Percentiles rank a stretch among this genome's conserved stretches.
Evolutionary conservation across 768 basidiomycete genomes (phyloP).

Genomic region (Leccinum boreale): DNA sequence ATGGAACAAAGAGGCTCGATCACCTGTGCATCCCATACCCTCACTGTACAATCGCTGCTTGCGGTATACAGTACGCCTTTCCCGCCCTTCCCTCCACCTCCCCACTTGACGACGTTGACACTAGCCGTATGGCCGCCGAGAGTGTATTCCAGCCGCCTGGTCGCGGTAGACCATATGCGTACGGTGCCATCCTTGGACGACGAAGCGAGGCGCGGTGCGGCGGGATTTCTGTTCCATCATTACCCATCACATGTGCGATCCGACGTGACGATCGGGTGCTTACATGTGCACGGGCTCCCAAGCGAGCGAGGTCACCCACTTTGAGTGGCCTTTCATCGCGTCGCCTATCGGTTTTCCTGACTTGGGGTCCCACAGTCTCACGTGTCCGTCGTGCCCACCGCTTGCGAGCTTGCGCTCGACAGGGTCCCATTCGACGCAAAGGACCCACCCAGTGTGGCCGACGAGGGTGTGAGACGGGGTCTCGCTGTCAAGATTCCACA

Average conservation of each 20-base stretch:
- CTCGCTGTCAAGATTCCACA: conserved; percentile 95
- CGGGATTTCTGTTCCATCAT: conserved; percentile 54
- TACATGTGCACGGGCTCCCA: conserved; percentile 97
- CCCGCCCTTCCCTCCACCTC: conserved; percentile 68
- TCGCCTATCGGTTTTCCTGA: conserved; percentile 87
- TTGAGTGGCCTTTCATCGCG: conserved; percentile 87
- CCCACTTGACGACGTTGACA: conserved; percentile 96
- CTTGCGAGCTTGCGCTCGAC: conserved; percentile 88
- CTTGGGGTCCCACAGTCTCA: conserved; percentile 91
- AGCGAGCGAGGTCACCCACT: conserved; percentile 93
- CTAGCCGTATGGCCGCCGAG: conserved; percentile 92
- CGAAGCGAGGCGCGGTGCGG: conserved; percentile 82
- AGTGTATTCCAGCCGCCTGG: conserved; percentile 71
- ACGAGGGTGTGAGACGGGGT: conserved; percentile 81
- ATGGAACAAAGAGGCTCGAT: conserved; percentile 38
- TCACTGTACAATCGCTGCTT: conserved; percentile 89
- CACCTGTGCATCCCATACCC: conserved; percentile 87
- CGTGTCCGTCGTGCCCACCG: conserved; percentile 92
- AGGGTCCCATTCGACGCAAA: conserved; percentile 97
- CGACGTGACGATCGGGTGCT: conserved; percentile 24
- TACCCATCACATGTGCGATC: conserved; percentile 6
- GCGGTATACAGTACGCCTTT: conserved; percentile 89
- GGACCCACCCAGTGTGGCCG: conserved; percentile 94
- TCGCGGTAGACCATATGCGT: conserved; percentile 84
- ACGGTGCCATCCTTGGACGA: conserved; percentile 97